Base-by-base conservation (phyloP, 179 eudicot species). In the Corrigiola litoralis region DNA sequence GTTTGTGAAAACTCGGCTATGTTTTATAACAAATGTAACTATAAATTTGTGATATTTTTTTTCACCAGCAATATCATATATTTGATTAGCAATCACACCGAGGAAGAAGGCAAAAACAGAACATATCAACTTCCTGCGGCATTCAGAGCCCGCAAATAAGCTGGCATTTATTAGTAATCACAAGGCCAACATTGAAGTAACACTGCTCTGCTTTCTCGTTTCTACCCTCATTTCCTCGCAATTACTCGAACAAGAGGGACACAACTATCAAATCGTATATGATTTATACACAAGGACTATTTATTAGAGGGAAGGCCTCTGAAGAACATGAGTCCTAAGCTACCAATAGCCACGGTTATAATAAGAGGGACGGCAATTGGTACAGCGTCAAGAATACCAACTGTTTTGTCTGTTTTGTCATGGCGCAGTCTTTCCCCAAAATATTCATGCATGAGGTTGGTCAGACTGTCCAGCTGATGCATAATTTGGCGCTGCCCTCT, bases 401-500 rank as follows among this genome's bases (percentile, higher is more conserved):
- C 51, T 28, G 73, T 63, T 40, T 71, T 65, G 8, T 75, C 75
- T 4, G 74, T 12, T 70, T 69, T 74, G 58, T 74, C 86, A 53
- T 72, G 79, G 45, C 71, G 81, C 42, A 77, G 79, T 47, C 78
- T 78, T 66, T 82, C 94, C 16, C 84, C 85, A 1, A 58, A 69
- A 63, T 75, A 66, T 52, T 92, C 95, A 8, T 71, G 86, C 10
- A 89, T 67, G 40, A 85, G 75, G 54, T 71, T 85, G 83, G 77
- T 85, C 44, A 92, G 74, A 53, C 72, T 86, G 74, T 89, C 95
- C 20, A 89, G 32, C 70, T 89, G 98, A 60, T 80, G 91, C 83
- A 87, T 72, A n/a, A 85, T 78, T 62, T 85, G 89, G 42, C 84
- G 84, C 42, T 89, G 95, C 29, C 83, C 78, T 67, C 87, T 78